These are phyloP conservation scores for Colletotrichum cordylinicola DNA, from an alignment of 2,329 filamentous ascomycete species.

Conservation along the genomic window DNA sequence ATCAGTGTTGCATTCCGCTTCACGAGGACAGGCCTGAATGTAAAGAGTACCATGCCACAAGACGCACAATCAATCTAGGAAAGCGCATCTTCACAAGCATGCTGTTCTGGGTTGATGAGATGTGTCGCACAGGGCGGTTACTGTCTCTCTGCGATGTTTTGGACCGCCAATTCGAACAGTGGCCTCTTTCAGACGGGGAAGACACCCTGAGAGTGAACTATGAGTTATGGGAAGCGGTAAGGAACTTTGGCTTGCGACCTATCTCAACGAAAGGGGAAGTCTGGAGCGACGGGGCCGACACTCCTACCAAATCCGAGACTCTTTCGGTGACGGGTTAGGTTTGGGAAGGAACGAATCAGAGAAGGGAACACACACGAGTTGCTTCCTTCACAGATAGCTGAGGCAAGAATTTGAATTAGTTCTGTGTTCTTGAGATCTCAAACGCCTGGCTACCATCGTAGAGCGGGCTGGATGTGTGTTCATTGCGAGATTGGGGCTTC, in stretches of 20 bases:
- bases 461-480: no score
- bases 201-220: neutral
- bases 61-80: neutral
- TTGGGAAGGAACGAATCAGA: neutral
- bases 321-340: neutral
- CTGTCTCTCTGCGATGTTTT: neutral
- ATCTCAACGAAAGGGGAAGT: neutral
- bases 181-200: neutral
- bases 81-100: neutral
- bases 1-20: no score
- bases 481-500: neutral
- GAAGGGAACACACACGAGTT: rapidly evolving
- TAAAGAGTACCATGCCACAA: no score
- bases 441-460: neutral
- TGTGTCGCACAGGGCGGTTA: neutral
- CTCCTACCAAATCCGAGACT: neutral
- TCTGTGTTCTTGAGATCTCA: neutral
- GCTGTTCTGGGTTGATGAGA: neutral
- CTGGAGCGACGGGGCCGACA: neutral
- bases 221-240: neutral
- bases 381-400: rapidly evolving
- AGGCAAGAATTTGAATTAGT: rapidly evolving
- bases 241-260: rapidly evolving
- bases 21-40: no score
- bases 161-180: neutral